Evolutionary conservation across 495 filamentous ascomycete species (phyloP), one percentile per base, ranked within the genome.

Genomic region (Podospora australis): DNA sequence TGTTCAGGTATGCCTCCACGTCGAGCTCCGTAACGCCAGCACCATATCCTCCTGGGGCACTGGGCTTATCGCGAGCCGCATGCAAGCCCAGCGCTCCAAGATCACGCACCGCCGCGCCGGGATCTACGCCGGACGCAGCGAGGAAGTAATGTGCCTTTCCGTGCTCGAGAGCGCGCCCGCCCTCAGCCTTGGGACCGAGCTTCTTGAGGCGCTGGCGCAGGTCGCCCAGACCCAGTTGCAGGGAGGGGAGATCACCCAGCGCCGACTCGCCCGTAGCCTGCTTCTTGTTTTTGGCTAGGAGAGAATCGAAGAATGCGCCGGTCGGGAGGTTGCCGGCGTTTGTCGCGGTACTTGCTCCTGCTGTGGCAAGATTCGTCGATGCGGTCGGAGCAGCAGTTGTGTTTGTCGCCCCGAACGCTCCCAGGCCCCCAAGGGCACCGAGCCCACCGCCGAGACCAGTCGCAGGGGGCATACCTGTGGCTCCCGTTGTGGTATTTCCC

Each of bases 221-320:
- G 65, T 95, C 89, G 52, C 86, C 84, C 13, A 96, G 71, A 5
- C 90, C 88, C 34, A 95, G 73, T 64, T 95, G 88, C 45, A 96
- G 68, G 48, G 75, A 77, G 11, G 82, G 83, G 21, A 86, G 73
- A 30, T 82, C 77, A 16, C 78, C 76, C 45, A 77, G 64, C 9
- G 67, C 64, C 13, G 67, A 72, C 47, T 70, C 70, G 35, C 73
- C 79, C 57, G 75, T 68, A 17, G 70, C 74, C 49, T 79, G 71
- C 62, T 83, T 83, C 60, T 75, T 75, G 59, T 85, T 87, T 50
- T 85, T 83, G 55, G 91, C 86, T 10, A 95, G 70, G 19, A 96
- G 69, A 52, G 82, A 88, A 62, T 95, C 88, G 68, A 95, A 96
- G 60, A 90, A 92, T 1, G 87, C 87, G 39, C 64, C 69, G 0